Percentiles rank a stretch among this genome's conserved stretches.
Conservation (phyloP, 805 yeast species). For the Myxozyma lipomycoides region DNA sequence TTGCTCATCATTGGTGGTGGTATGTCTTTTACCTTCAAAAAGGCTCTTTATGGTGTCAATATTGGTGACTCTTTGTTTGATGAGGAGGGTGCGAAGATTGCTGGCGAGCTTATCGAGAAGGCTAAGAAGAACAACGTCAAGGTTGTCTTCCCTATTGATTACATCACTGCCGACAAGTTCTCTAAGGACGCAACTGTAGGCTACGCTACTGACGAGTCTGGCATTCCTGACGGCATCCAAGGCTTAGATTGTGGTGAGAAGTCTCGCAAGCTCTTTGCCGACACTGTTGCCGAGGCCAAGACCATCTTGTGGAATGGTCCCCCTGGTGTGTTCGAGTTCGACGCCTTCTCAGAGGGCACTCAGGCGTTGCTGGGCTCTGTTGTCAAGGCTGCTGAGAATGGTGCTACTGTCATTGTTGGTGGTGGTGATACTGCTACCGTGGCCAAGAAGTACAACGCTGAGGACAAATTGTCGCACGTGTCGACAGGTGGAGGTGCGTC, state of each 20-base stretch:
- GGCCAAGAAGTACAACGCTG: slow-evolving; percentile 96
- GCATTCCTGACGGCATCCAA: slow-evolving; percentile 93
- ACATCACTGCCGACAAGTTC: slow-evolving; percentile 92
- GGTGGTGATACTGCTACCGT: slow-evolving; percentile 99
- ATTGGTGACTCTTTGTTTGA: slow-evolving; percentile 94
- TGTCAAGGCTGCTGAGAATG: slow-evolving; percentile 78
- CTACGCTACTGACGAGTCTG: slow-evolving; percentile 79
- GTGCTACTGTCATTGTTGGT: slow-evolving; percentile 94
- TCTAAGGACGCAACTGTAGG: slow-evolving; percentile 85
- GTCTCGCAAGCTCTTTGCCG: slow-evolving; percentile 72
- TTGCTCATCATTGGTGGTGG: slow-evolving; percentile 97
- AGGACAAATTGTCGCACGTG: slow-evolving; percentile 94
- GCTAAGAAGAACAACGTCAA: slow-evolving; percentile 95
- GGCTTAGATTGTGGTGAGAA: slow-evolving; percentile 96
- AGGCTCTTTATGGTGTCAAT: slow-evolving; percentile 72
- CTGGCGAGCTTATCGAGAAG: slow-evolving; percentile 85
- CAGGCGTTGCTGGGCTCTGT: slow-evolving; percentile 84
- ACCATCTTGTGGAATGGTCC: slow-evolving; percentile 99
- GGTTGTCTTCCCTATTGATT: slow-evolving; percentile 91
- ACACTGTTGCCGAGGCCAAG: slow-evolving; percentile 85
- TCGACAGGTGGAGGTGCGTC: slow-evolving; percentile 99
- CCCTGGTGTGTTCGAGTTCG: slow-evolving; percentile 99
- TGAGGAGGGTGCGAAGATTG: slow-evolving; percentile 91
- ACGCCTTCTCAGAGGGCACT: slow-evolving; percentile 86
- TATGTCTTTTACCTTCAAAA: slow-evolving; percentile 99